These are phyloP conservation scores for Neofusicoccum cordaticola DNA, from an alignment of 2,329 filamentous ascomycete species.

Conservation along the genomic window DNA sequence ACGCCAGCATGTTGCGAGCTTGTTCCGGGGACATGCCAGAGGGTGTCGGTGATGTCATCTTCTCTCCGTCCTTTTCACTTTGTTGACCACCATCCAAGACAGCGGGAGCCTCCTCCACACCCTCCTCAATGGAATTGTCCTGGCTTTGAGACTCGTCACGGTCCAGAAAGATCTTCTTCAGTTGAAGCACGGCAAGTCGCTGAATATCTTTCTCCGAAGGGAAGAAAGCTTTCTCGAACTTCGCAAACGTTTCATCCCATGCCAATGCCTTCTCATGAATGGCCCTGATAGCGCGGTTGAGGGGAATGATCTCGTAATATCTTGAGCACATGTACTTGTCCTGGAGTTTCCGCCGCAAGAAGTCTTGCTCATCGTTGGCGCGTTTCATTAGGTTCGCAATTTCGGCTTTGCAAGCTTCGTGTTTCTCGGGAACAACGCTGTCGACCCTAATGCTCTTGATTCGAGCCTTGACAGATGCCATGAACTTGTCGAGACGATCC, in stretches of 20 bases:
- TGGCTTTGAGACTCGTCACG: conserved; percentile 76
- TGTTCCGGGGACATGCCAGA: conserved; percentile 57
- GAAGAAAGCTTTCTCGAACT: conserved; percentile 91
- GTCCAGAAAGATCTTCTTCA: conserved; percentile 93
- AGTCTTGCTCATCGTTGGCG: conserved; percentile 77
- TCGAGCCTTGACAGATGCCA: conserved; percentile 77
- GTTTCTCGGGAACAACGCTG: conserved; percentile 83
- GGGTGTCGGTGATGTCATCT: conserved; percentile 30
- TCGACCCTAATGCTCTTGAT: conserved; percentile 88
- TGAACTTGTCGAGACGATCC: conserved; percentile 80
- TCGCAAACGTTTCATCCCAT: conserved; percentile 86
- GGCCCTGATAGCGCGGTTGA: conserved; percentile 83
- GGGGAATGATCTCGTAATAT: conserved; percentile 94
- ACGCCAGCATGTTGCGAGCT: conserved; percentile 61
- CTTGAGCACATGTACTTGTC: conserved; percentile 89
- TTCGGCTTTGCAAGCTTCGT: conserved; percentile 76
- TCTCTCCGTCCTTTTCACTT: conserved; percentile 29
- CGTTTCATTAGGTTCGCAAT: conserved; percentile 75
- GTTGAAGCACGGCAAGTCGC: conserved; percentile 83
- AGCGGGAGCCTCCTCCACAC: conserved; percentile 46
- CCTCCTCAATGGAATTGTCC: conserved; percentile 66
- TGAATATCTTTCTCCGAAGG: conserved; percentile 94
- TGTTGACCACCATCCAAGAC: conserved; percentile 7
- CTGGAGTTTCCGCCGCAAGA: conserved; percentile 74
- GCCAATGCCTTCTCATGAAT: conserved; percentile 91